phyloP scores from a whole-genome alignment of 371 early-diverging fungal genomes.

The Mucor indicus region DNA sequence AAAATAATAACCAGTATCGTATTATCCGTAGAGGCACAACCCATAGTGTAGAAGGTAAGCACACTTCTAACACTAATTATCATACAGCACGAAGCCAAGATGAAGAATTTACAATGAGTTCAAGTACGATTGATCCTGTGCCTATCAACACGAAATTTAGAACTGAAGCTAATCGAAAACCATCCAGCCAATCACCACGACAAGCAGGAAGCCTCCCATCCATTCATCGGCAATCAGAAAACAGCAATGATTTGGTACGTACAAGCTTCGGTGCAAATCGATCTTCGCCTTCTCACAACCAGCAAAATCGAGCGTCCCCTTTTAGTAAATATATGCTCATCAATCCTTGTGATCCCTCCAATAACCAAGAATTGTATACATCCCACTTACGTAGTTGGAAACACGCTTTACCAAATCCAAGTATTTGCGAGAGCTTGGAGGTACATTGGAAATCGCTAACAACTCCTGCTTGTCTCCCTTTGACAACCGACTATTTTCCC shows the following conservation, averaged over 20 bases:
- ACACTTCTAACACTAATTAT: too few relatives aligned
- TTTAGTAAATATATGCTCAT: constrained; percentile 40
- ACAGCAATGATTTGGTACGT: constrained; percentile 41
- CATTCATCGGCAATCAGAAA: constrained; percentile 45
- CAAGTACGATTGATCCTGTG: constrained; percentile 64
- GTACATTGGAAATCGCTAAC: constrained; percentile 83
- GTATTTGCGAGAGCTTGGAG: constrained; percentile 43
- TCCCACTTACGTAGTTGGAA: constrained; percentile 80
- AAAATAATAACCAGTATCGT: too few relatives aligned
- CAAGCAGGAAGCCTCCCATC: constrained; percentile 42
- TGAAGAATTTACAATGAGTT: too few relatives aligned
- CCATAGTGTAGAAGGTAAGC: too few relatives aligned
- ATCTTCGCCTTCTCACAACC: constrained; percentile 40
- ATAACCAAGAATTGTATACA: constrained; percentile 55
- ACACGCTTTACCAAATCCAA: constrained; percentile 67
- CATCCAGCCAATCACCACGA: constrained; percentile 34
- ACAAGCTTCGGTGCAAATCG: constrained; percentile 38
- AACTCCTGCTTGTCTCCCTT: constrained; percentile 91
- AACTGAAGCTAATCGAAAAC: constrained; percentile 16
- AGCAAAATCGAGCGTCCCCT: constrained; percentile 17
- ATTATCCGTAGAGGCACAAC: too few relatives aligned
- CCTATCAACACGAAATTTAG: constrained; percentile 46
- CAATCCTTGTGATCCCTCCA: constrained; percentile 74
- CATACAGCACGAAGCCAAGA: too few relatives aligned
- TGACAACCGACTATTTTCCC: constrained; percentile 91